Evolutionary conservation across 2,329 filamentous ascomycete species (phyloP), one percentile per base, ranked within the genome.

Genomic region (Colletotrichum godetiae): DNA sequence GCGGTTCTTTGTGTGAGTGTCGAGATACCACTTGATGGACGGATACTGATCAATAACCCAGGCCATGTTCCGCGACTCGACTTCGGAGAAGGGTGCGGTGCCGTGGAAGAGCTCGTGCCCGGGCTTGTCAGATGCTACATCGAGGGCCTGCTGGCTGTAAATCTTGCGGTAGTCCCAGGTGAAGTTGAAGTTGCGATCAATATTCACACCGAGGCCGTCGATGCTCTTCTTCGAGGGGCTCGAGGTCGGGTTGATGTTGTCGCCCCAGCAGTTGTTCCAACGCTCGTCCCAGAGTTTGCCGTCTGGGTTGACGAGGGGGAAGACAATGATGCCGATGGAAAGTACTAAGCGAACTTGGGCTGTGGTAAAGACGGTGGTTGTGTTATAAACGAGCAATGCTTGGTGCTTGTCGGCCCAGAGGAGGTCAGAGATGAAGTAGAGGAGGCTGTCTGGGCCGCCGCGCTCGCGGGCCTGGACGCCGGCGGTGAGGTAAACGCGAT

Each of bases 121-220:
- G 0, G 88, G 86, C 31, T 79, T 74, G 3, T 80, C 76, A 0
- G 82, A 84, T 2, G 70, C 66, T 33, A 65, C 58, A 2, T 35
- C 49, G n/a, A n/a, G 5, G 1, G 76, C 78, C 2, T 82, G 81
- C 24, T 78, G 77, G 49, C 81, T 81, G 79, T 88, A 89, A 55
- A 82, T 78, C 63, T 80, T 80, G 49, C 77, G 80, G 76, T 85
- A 88, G 80, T 91, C 85, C 86, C 88, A 91, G 8, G 89, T 78
- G 78, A 89, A 88, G 78, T 90, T 87, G 76, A 89, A 89, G 80
- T 90, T 90, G 62, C 88, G 85, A 79, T 89, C 89, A 62, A 90
- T 79, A 74, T 90, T 88, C 31, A 89, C 82, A 29, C 87, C 87
- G 22, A 86, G 63, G 11, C 80, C 79, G 22, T 31, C 3, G 13